Base-by-base conservation (phyloP, 2,329 filamentous ascomycete species). In the Bimuria novae-zelandiae region DNA sequence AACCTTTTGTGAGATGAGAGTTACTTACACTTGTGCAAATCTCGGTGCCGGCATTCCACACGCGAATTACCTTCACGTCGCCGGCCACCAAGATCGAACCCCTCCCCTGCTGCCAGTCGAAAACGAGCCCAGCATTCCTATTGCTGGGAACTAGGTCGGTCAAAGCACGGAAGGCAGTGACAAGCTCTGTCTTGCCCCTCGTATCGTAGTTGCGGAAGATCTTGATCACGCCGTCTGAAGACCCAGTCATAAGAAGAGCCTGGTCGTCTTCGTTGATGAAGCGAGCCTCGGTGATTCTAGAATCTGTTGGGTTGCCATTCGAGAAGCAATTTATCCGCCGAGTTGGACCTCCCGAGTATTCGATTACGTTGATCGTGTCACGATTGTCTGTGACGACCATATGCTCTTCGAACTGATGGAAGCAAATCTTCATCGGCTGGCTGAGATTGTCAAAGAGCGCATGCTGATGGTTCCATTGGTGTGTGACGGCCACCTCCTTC, bases 211-310 rank as follows among this genome's bases (percentile, higher is more conserved):
- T 89, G 59, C 92, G 86, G 77, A 95, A 99, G 27, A 97, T 87
- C 58, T 95, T 90, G 59, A 99, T 85, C 16, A 97, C 90, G 47
- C 94, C 94, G 67, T 99, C 94, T 1, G 92, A 96, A 7, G 92
- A 96, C 1, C 94, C 94, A 0, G 91, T 96, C 84, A 99, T 91
- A 51, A 99, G 77, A 59, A 97, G 85, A 2, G 93, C 94, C 69
- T 95, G 91, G 70, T 99, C 94, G 65, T 99, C 94, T 74, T 99
- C 94, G 63, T 99, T 99, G 78, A 99, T 96, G 74, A 97, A 97
- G 51, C 92, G 90, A 71, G 97, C 87, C 72, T 97, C 92, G 49
- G 92, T 96, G 65, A 99, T 96, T 63, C 87, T 91, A 22, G 92
- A 96, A 2, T 92, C 91, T 27, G 87, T 81, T 0, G 94, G 94